Base-by-base conservation (phyloP, 1,139 yeast species). In the Schwanniomyces etchellsii region DNA sequence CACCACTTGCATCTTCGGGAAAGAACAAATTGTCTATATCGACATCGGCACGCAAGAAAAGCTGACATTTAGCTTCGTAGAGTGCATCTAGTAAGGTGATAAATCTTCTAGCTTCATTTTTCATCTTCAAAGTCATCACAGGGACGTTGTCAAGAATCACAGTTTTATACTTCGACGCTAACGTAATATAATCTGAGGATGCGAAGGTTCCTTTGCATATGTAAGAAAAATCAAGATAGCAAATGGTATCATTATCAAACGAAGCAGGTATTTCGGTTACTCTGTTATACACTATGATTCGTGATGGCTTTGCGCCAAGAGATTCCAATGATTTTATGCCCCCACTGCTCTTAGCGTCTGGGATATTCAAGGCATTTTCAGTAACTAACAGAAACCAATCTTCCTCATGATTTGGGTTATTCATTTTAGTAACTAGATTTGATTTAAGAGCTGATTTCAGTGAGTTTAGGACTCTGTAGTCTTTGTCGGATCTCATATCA, bases 101-200 rank as follows among this genome's bases (percentile, higher is more conserved):
- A 42, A 81, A 74, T 34, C 83, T 52, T 33, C 84, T 56, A 2
- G 88, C 88, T 40, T 80, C 85, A 43, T 78, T 78, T 43, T 77
- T 78, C 74, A 67, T 72, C 31, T 59, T 67, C 4, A 74, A 51
- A 2, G 77, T 71, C 54, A 81, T 54, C 3, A 74, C 60, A 0
- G 89, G 89, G 3, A 81, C 77, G 34, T 75, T 59, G 35, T 78
- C 82, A 17, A 81, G 45, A 5, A 81, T 61, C 18, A 81, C 56
- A 1, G 78, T 72, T 24, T 65, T 71, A 48, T 59, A 81, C 16
- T 62, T 60, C 0, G 85, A 74, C 0, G 88, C 80, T 24, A 81
- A 48, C 0, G 85, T 74, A 29, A 81, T 79, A 44, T 77, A 81
- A 45, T 81, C 89, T 2, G 83, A 78, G 0, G 85, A 72, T 0